Base-by-base conservation (phyloP, 257 asterid species). In the Agastache rugosa region DNA sequence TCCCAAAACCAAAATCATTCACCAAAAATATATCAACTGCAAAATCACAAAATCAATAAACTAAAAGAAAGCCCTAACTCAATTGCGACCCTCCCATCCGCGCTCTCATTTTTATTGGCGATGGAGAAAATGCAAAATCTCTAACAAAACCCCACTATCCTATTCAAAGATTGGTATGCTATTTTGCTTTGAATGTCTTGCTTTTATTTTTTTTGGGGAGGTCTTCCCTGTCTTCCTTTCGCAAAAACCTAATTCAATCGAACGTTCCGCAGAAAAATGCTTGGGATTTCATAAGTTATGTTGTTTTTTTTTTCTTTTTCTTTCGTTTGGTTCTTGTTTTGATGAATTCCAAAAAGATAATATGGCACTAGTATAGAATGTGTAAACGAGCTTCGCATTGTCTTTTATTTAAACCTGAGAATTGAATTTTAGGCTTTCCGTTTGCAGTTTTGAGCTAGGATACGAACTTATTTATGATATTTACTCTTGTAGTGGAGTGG, bases 71-170 rank as follows among this genome's bases (percentile, higher is more conserved):
- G 60, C 84, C 75, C 75, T 67, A 75, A 39, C 55, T 11, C 37
- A 45, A 76, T 67, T 73, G 44, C n/a, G 62, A 7, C 58, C 72
- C 65, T 39, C 63, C 2, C 51, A 31, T 29, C 20, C 45, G 66
- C 41, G 22, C 53, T 54, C 19, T 44, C 68, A 27, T 55, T 41
- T 51, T 12, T 22, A 35, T 25, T 44, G 29, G 69, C 53, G 69
- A 75, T 53, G 83, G 59, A 35, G 81, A 48, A 55, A 47, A 22
- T 35, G 76, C 75, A 69, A 59, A 72, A 34, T 80, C 78, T 75
- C 60, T 45, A 50, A 22, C 69, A 42, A 63, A 64, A 71, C 62
- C 67, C 41, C 75, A 10, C 63, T 68, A n/a, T 37, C 12, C 6
- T 22, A 11, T 64, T 63, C 67, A 42, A 53, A 48, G 62, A 54